A percentile compares a stretch with the other conserved stretches of the same genome.
Evolutionary conservation across 2,329 filamentous ascomycete genomes (phyloP).

Genomic region (Aureobasidium lini): DNA sequence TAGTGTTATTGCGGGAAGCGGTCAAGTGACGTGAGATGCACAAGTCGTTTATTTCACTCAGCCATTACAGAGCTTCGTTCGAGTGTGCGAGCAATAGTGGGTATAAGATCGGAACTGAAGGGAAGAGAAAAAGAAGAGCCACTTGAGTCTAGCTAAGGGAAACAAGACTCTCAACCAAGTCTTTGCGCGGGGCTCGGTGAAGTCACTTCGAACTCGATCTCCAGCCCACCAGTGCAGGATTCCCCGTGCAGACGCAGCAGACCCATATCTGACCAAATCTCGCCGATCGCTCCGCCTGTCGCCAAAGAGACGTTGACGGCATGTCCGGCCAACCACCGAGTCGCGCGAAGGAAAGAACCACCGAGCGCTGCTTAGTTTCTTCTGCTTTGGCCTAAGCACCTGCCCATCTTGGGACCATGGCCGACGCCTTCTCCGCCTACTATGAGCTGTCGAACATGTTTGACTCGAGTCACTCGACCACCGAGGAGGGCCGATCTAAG

Average conservation of each 20-base stretch:
- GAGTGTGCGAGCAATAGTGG: background rate
- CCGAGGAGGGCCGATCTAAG: background rate
- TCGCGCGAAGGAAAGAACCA: background rate
- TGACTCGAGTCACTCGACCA: background rate
- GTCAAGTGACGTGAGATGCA: conserved; percentile 3
- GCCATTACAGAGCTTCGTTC: background rate
- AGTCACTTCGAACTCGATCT: background rate
- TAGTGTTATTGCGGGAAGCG: background rate
- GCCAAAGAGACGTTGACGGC: background rate
- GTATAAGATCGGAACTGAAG: background rate
- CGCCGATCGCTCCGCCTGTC: conserved; percentile 1
- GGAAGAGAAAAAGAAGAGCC: background rate
- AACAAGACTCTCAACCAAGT: conserved; percentile 7
- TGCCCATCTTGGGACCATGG: background rate
- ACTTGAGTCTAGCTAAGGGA: background rate
- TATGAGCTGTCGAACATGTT: background rate
- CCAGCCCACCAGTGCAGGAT: conserved; percentile 5
- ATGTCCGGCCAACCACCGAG: background rate
- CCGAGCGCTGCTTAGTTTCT: background rate
- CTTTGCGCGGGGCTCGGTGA: conserved; percentile 9
- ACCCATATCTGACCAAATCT: background rate
- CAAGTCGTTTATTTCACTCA: background rate
- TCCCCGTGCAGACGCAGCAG: background rate
- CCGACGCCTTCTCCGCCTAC: background rate
- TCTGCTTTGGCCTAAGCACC: background rate